Percentiles rank a stretch among this genome's conserved stretches.
phyloP scores from a whole-genome alignment of 2,329 filamentous ascomycete genomes.

The Nothophoma quercina region DNA sequence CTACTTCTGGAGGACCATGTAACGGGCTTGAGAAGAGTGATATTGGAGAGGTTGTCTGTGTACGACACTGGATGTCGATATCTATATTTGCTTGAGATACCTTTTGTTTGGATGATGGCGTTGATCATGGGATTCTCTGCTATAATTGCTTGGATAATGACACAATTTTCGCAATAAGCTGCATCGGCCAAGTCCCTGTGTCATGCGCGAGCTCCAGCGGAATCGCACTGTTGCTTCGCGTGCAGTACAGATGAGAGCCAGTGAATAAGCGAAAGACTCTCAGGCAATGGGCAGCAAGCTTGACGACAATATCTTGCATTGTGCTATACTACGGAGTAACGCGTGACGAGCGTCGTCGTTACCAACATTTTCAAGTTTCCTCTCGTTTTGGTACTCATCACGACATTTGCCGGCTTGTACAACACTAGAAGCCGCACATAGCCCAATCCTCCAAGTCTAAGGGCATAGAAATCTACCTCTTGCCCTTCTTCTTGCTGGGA shows the following conservation, averaged over 20 bases:
- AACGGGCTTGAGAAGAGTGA: too few relatives aligned
- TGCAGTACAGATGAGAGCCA: background rate
- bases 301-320: background rate
- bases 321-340: background rate
- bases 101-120: constrained; percentile 9
- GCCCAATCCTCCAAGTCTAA: background rate
- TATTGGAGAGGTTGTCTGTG: background rate
- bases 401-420: too few relatives aligned
- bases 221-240: too few relatives aligned
- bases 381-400: too few relatives aligned
- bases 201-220: too few relatives aligned
- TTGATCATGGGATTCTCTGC: background rate
- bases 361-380: background rate
- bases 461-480: constrained; percentile 38
- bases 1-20: constrained; percentile 93
- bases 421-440: too few relatives aligned
- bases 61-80: background rate
- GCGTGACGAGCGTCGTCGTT: background rate
- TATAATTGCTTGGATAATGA: background rate
- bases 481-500: constrained; percentile 85
- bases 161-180: too few relatives aligned
- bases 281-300: background rate
- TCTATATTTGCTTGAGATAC: constrained; percentile 5
- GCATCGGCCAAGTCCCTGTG: too few relatives aligned
- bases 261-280: background rate